Base-by-base conservation (phyloP, 176 grass and related monocot species). In the Oryza glumipatula region DNA sequence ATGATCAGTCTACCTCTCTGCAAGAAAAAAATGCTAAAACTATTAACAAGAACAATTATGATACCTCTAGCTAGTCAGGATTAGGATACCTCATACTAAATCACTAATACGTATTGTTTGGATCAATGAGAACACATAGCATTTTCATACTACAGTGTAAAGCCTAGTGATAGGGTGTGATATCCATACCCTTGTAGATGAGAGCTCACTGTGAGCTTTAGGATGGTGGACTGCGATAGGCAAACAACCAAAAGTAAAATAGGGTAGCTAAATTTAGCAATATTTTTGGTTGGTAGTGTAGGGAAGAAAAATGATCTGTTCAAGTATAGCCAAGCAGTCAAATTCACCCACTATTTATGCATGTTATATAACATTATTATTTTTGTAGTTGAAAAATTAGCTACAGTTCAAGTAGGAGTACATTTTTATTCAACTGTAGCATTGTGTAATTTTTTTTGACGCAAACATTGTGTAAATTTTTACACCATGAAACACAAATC, bases 131-230 rank as follows among this genome's bases (percentile, higher is more conserved):
- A 22, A 67, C 44, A 80, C n/a, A 39, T 39, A 43, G 3, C 60
- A 52, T 74, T 86, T 66, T 22, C 35, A 61, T 3, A 12, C 11
- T 44, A 80, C 70, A 67, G 69, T 30, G n/a, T n/a, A 30, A 73
- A 73, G 46, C 41, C 38, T 17, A 3, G 32, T 3, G 28, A 49
- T 56, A 58, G 17, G 2, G 3, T 60, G 56, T 60, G 17, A 9
- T 60, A 22, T 63, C 70, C 63, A 17, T 81, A 13, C 22, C 13
- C 21, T 43, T 13, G 61, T 63, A 86, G 56, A 23, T 15, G 32
- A 14, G 61, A 73, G 45, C 3, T 73, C 47, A 39, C 14, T 46
- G 47, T 33, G 24, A 74, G 19, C 61, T 26, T 68, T 65, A 47
- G 47, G 49, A 9, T 2, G 3, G 1, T 8, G 3, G 72, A 76